Percentiles rank a stretch among this genome's conserved stretches.
Evolutionary conservation across 2,329 filamentous ascomycete species (phyloP).

Genomic region (Scytalidium lignicola): DNA sequence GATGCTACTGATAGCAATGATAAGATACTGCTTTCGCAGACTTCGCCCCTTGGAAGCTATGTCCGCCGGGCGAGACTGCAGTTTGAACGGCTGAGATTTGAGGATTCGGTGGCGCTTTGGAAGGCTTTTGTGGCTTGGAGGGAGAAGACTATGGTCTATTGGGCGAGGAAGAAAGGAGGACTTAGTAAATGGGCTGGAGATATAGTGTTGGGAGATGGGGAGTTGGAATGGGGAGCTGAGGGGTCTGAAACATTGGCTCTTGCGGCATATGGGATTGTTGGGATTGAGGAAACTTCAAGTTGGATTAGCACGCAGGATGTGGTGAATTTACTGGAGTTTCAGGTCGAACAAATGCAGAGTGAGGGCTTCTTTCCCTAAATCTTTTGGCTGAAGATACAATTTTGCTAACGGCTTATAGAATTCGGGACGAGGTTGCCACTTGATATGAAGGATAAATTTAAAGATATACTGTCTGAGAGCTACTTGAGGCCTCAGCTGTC

Average conservation of each 20-base stretch:
- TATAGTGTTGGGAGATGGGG: constrained; percentile 44
- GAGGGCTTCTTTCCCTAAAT: constrained; percentile 23
- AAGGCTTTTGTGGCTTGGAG: constrained; percentile 76
- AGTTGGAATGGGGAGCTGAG: constrained; percentile 46
- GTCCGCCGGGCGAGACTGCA: constrained; percentile 73
- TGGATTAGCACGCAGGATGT: constrained; percentile 71
- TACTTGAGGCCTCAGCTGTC: constrained; percentile 65
- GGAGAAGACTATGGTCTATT: constrained; percentile 62
- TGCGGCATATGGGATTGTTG: constrained; percentile 22
- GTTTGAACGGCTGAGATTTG: constrained; percentile 74
- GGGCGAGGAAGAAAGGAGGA: constrained; percentile 47
- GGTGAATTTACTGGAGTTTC: constrained; percentile 77
- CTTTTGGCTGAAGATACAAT: neutral
- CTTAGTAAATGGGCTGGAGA: constrained; percentile 49
- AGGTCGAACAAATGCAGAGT: constrained; percentile 85
- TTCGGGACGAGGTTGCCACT: constrained; percentile 73
- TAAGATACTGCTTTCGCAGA: constrained; percentile 60
- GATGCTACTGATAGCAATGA: constrained; percentile 42
- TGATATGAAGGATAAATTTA: constrained; percentile 67
- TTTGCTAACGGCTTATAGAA: constrained; percentile 40
- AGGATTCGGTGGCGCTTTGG: constrained; percentile 76
- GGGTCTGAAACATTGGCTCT: constrained; percentile 34
- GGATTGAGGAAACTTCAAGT: constrained; percentile 23
- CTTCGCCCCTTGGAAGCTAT: constrained; percentile 77
- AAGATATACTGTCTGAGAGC: constrained; percentile 61